Base-by-base conservation (phyloP, 305 asterid genomes). In the Andrographis paniculata region DNA sequence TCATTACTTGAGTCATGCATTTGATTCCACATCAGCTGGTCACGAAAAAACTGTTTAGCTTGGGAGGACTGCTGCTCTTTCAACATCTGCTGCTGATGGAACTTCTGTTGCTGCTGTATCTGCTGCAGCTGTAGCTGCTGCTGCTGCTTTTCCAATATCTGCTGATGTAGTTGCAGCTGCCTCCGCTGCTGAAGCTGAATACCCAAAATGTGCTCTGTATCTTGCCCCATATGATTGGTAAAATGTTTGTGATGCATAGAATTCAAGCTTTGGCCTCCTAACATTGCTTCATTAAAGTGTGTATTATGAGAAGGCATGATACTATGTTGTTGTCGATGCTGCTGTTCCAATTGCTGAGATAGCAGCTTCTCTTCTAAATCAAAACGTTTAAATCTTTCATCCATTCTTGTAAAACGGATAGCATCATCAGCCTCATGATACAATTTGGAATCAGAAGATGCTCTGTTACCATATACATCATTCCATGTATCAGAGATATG, bases 51-150 rank as follows among this genome's bases (percentile, higher is more conserved):
- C 65, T 91, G 89, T 49, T 79, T 72, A 52, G 88, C 86, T 40
- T 77, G 92, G 45, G 94, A 75, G 72, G 78, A 77, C 45, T 86
- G 92, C 53, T 82, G 91, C 66, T 76, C 91, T 67, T 80, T 81
- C 63, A 76, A 40, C 55, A 80, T 22, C 74, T 82, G 64, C 59
- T 91, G 94, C 40, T 89, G 92, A 56, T 82, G 91, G 38, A 70
- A 63, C 58, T 82, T 82, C 45, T 73, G 87, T 41, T 80, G 91
- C 43, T 82, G 37, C 14, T 31, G n/a, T n/a, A n/a, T n/a, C n/a
- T n/a, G 37, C 30, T 24, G 87, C 73, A 73, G 85, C 19, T 50
- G 50, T 42, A 76, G 84, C 39, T 71, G 93, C 58, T 71, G 80
- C 15, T 81, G 95, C 50, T n/a, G n/a, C n/a, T n/a, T n/a, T n/a